Percentiles rank a stretch among this genome's conserved stretches.
phyloP scores from a whole-genome alignment of 2,329 filamentous ascomycete species.

The Diaporthe longicolla region DNA sequence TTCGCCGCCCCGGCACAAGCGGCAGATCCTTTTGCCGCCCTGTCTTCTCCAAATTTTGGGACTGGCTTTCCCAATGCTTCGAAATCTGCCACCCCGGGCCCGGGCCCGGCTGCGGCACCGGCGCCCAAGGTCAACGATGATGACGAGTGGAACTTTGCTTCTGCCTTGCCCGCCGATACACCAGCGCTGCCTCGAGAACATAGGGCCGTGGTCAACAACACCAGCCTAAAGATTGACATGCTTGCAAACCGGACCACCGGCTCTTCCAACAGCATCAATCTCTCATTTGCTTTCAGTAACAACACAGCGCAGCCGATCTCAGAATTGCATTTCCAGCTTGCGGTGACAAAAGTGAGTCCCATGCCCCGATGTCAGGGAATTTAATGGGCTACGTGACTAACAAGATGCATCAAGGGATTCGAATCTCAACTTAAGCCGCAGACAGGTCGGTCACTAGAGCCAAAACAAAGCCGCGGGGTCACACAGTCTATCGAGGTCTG shows the following conservation, averaged over 20 bases:
- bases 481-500: constrained; percentile 84
- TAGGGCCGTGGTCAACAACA: constrained; percentile 77
- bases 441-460: constrained; percentile 80
- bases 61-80: constrained; percentile 44
- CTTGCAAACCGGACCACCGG: constrained; percentile 73
- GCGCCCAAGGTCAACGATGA: constrained; percentile 66
- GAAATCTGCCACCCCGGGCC: constrained; percentile 54
- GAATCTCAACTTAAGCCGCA: constrained; percentile 88
- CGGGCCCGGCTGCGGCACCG: constrained; percentile 48
- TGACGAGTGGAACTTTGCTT: constrained; percentile 95
- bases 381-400: background rate
- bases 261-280: constrained; percentile 71
- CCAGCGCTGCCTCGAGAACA: constrained; percentile 69
- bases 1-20: constrained; percentile 60
- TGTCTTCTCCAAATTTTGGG: constrained; percentile 57
- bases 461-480: constrained; percentile 81
- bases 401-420: constrained; percentile 72
- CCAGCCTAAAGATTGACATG: constrained; percentile 80
- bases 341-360: constrained; percentile 85
- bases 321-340: constrained; percentile 90
- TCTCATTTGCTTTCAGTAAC: constrained; percentile 89
- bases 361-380: background rate
- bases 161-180: constrained; percentile 78
- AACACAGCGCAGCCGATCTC: constrained; percentile 78
- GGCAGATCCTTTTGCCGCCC: constrained; percentile 67